phyloP scores from a whole-genome alignment of 2,329 filamentous ascomycete genomes.

The Neobulgaria alba region DNA sequence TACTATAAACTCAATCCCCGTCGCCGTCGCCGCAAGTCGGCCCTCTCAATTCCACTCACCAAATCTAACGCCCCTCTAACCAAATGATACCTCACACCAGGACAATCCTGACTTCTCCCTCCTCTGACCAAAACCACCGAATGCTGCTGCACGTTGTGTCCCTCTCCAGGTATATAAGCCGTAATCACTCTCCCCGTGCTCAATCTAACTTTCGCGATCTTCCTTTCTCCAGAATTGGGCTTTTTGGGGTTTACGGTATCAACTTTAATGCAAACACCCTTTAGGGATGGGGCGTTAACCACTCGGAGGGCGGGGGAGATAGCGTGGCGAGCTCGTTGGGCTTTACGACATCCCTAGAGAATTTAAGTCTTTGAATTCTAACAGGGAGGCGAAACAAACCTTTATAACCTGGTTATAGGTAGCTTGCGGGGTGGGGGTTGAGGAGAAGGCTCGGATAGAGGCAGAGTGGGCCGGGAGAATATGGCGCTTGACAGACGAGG shows the following conservation, averaged over 20 bases:
- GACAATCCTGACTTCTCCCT: conserved; percentile 91
- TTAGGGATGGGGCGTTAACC: conserved; percentile 68
- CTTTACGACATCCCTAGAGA: conserved; percentile 58
- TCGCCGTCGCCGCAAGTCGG: no score
- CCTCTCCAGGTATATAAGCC: conserved; percentile 93
- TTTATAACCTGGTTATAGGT: conserved; percentile 27
- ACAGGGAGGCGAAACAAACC: conserved; percentile 9
- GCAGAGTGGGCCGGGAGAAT: neutral
- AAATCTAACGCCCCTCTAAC: conserved; percentile 88
- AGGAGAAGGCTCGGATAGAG: conserved; percentile 17
- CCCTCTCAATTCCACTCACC: conserved; percentile 48
- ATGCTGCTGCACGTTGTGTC: conserved; percentile 98
- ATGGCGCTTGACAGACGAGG: conserved; percentile 12
- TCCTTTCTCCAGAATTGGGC: conserved; percentile 94
- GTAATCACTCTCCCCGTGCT: conserved; percentile 82
- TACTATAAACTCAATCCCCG: neutral
- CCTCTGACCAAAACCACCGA: conserved; percentile 94
- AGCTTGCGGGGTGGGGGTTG: conserved; percentile 22
- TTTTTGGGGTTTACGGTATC: conserved; percentile 95
- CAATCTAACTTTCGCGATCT: conserved; percentile 85
- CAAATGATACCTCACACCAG: conserved; percentile 92
- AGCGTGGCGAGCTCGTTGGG: conserved; percentile 74
- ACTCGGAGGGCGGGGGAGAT: conserved; percentile 75
- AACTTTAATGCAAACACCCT: conserved; percentile 93
- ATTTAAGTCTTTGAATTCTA: neutral